phyloP scores from a whole-genome alignment of 108 stramenopile genomes.

The Aureococcus anophagefferens region DNA sequence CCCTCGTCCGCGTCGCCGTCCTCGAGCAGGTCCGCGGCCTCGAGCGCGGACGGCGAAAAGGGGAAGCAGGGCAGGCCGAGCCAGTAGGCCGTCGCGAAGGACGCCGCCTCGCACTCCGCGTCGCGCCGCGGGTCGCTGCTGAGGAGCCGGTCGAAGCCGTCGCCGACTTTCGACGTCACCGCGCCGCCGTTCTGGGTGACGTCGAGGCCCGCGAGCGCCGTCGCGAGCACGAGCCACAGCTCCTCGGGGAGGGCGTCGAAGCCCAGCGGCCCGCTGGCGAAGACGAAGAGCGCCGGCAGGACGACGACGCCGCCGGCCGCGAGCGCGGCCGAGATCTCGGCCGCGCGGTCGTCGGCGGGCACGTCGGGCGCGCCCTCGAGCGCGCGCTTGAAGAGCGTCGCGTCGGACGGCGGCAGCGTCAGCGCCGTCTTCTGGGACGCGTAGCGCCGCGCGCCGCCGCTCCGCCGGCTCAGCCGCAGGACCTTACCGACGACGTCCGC shows the following conservation, averaged over 20 bases:
- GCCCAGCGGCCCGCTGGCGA: constrained; percentile 26
- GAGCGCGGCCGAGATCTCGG: constrained; percentile 22
- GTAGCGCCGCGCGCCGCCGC: neutral
- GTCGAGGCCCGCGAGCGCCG: constrained; percentile 18
- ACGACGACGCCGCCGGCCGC: constrained; percentile 29
- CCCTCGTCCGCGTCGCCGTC: constrained; percentile 15
- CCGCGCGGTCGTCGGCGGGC: constrained; percentile 24
- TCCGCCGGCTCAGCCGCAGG: neutral
- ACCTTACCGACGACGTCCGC: neutral
- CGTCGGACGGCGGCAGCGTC: neutral
- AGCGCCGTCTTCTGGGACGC: neutral
- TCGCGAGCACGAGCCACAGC: constrained; percentile 3
- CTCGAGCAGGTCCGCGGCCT: constrained; percentile 21
- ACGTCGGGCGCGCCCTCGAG: constrained; percentile 1
- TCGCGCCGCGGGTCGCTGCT: constrained; percentile 30
- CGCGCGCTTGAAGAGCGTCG: neutral
- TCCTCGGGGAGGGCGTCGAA: neutral
- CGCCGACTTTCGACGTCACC: constrained; percentile 14
- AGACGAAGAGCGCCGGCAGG: constrained; percentile 11
- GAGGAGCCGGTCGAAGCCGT: constrained; percentile 32
- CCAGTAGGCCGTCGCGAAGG: constrained; percentile 29
- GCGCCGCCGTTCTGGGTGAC: constrained; percentile 13
- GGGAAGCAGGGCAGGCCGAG: constrained; percentile 39
- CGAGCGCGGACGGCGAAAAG: constrained; percentile 34
- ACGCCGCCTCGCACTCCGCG: constrained; percentile 29